phyloP scores from a whole-genome alignment of 345 rosid species.

The Punica granatum region DNA sequence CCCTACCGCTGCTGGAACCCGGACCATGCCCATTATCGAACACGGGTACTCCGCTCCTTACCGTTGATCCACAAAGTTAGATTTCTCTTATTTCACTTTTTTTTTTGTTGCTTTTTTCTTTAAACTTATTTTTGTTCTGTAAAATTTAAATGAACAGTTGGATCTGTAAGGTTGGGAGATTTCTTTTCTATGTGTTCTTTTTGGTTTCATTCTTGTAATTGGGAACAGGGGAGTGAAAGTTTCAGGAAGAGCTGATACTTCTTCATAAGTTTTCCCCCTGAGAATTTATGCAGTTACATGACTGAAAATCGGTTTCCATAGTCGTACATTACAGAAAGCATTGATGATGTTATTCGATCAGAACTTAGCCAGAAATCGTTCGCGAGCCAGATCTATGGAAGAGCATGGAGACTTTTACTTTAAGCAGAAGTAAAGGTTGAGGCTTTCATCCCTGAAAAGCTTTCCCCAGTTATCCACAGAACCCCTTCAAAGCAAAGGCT shows the following conservation, averaged over 20 bases:
- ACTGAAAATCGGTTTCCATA: neutral
- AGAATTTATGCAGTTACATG: neutral
- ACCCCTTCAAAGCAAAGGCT: neutral
- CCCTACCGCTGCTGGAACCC: constrained; percentile 56
- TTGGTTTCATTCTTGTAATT: neutral
- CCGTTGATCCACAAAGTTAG: constrained; percentile 6
- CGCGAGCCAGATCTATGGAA: neutral
- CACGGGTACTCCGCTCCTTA: constrained; percentile 36
- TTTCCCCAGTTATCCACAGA: neutral
- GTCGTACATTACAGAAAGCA: neutral
- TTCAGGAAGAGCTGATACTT: neutral
- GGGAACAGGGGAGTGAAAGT: neutral
- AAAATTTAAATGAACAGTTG: neutral
- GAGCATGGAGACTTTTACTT: neutral
- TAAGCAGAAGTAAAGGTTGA: constrained; percentile 4
- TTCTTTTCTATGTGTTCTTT: neutral
- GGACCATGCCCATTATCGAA: constrained; percentile 66
- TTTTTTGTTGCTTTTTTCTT: no score
- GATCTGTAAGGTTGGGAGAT: neutral
- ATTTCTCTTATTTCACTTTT: neutral
- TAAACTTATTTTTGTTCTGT: neutral
- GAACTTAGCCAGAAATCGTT: neutral
- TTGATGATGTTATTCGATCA: neutral
- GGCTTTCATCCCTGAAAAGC: neutral
- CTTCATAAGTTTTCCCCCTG: neutral